phyloP scores from a whole-genome alignment of 148 eudicot genomes.

The Hydrangea macrophylla region DNA sequence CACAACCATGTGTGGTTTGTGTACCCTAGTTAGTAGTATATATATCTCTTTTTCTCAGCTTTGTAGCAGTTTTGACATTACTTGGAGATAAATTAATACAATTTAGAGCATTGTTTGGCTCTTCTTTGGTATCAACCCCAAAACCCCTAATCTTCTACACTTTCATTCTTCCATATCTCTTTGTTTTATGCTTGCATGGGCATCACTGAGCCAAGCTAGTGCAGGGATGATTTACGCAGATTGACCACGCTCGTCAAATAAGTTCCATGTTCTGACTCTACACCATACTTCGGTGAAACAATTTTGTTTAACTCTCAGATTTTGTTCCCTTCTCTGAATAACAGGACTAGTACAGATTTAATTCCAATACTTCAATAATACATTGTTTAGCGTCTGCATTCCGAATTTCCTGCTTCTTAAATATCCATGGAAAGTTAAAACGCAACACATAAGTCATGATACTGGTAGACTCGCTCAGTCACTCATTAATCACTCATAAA shows the following conservation, averaged over 20 bases:
- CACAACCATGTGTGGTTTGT: too few species aligned
- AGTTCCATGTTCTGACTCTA: background rate
- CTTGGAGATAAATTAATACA: too few species aligned
- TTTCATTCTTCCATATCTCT: too few species aligned
- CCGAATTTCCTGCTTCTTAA: background rate
- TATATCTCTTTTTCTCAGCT: too few species aligned
- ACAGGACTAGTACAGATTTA: too few species aligned
- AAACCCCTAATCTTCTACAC: too few species aligned
- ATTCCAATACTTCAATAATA: too few species aligned
- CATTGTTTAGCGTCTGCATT: background rate
- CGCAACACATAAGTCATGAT: background rate
- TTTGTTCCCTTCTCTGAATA: background rate
- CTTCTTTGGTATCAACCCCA: too few species aligned
- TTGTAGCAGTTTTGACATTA: too few species aligned
- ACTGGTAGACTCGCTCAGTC: background rate
- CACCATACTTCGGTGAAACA: background rate
- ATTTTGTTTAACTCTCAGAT: background rate
- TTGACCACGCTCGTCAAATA: background rate
- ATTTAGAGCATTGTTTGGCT: too few species aligned
- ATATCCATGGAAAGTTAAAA: background rate
- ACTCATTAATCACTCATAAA: background rate
- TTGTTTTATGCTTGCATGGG: too few species aligned
- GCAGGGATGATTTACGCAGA: background rate
- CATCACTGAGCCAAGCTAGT: background rate
- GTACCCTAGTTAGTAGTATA: too few species aligned